These are phyloP conservation scores for Claviceps sp. DNA, from an alignment of 2,329 filamentous ascomycete species.

Conservation along the genomic window DNA sequence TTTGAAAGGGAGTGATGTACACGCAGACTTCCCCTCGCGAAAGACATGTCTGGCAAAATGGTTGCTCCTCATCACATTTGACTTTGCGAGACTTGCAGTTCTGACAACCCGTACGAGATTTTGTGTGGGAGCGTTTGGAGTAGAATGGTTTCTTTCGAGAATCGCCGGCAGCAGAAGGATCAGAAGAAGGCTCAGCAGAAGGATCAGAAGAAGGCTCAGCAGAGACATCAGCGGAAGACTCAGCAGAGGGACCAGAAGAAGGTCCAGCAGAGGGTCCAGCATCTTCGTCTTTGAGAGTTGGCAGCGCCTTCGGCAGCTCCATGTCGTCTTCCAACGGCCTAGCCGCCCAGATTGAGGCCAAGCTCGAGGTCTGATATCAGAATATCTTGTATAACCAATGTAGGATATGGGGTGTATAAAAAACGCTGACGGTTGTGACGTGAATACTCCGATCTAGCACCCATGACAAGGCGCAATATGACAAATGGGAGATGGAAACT, in stretches of 20 bases:
- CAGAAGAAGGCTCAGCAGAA: background rate
- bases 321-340: background rate
- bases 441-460: too few relatives aligned
- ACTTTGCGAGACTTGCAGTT: conserved; percentile 43
- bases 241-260: background rate
- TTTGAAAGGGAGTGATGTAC: conserved; percentile 20
- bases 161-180: background rate
- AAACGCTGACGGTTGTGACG: too few relatives aligned
- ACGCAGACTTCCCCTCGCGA: conserved; percentile 34
- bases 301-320: background rate
- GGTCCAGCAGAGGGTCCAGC: background rate
- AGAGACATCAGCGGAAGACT: background rate
- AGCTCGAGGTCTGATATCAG: too few relatives aligned
- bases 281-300: background rate
- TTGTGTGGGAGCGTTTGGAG: conserved; percentile 39
- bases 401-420: too few relatives aligned
- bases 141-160: conserved; percentile 15
- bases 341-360: too few relatives aligned
- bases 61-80: conserved; percentile 39
- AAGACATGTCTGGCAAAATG: conserved; percentile 34
- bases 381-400: too few relatives aligned
- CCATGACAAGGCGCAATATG: background rate
- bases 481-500: background rate
- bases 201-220: background rate
- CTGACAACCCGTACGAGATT: conserved; percentile 38